Base-by-base conservation (phyloP, 2,329 filamentous ascomycete species). In the Diplodia mutila region DNA sequence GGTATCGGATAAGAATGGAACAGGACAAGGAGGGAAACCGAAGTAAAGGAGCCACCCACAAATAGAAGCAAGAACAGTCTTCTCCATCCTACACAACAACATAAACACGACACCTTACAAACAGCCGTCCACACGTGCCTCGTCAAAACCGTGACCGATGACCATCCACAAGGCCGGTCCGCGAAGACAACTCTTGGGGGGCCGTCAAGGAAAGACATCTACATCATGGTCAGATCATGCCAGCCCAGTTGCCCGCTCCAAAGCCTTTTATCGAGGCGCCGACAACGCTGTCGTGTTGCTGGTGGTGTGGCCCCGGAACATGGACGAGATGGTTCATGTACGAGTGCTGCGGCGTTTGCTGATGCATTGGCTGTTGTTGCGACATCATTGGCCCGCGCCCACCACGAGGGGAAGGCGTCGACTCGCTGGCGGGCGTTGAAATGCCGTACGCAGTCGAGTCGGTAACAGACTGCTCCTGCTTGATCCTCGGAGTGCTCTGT, bases 1-100 rank as follows among this genome's bases (percentile, higher is more conserved):
- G 59, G 59, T 52, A 63, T 63, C 59, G 59, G 46, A 63, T 52
- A 63, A 63, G 59, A 63, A 63, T 63, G 59, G 59, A 51, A 52
- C 23, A 48, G 55, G 55, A 48, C 59, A 21, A 63, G 59, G 59
- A 39, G 59, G 46, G 34, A 51, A 48, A 18, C 49, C n/a, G 59
- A 63, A 63, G 59, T 21, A 21, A 63, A 63, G 27, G 48, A 61
- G 34, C 57, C 57, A 61, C 27, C 39, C 39, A 34, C 37, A 25
- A 46, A 16, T 32, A 49, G 48, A n/a, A 59, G 37, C 27, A 55
- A 34, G 25, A 61, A 61, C 16, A 14, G 29, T 29, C 4, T 46
- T 6, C 37, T 61, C 49, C 55, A 48, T 48, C 55, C 59, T 63
- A 63, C 59, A 63, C 9, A n/a, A 16, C 55, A 48, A 7, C 57